phyloP scores from a whole-genome alignment of 1,139 yeast genomes.

The Yamadazyma diospyri region DNA sequence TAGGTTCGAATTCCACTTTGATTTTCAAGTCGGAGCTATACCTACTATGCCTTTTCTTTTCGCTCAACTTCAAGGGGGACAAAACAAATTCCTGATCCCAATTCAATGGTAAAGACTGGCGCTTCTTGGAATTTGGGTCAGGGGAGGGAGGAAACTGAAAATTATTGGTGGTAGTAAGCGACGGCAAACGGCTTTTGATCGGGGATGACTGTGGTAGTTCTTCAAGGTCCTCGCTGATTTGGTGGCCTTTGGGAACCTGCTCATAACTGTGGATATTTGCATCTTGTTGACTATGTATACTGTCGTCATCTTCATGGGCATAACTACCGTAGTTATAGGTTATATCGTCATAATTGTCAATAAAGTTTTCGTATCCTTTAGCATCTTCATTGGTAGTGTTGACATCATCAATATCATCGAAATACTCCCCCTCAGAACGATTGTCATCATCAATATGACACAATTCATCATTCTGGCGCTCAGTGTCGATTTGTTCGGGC shows the following conservation, averaged over 20 bases:
- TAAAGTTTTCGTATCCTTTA: constrained; percentile 3
- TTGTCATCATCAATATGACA: constrained; percentile 15
- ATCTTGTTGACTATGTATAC: constrained; percentile 9
- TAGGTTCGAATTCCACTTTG: constrained; percentile 42
- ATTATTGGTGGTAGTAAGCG: constrained; percentile 14
- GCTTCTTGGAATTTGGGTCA: constrained; percentile 25
- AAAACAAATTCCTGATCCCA: constrained; percentile 37
- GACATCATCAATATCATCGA: constrained; percentile 7
- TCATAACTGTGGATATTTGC: constrained; percentile 3
- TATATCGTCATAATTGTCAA: constrained; percentile 6
- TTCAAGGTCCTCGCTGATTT: constrained; percentile 2
- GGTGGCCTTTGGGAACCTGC: neutral
- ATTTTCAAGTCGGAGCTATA: constrained; percentile 45
- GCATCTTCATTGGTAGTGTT: neutral
- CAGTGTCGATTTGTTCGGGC: neutral
- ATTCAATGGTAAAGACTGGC: constrained; percentile 35
- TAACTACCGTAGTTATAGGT: constrained; percentile 9
- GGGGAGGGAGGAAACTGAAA: constrained; percentile 35
- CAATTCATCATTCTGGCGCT: constrained; percentile 8
- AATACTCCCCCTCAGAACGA: constrained; percentile 17
- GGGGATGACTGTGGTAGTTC: constrained; percentile 16
- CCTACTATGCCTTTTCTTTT: constrained; percentile 29
- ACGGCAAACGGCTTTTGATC: constrained; percentile 14
- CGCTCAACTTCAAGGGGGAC: constrained; percentile 41
- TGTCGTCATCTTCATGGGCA: no score